These are phyloP conservation scores for Colletotrichum sp. DNA, from an alignment of 2,329 filamentous ascomycete genomes.

Conservation along the genomic window DNA sequence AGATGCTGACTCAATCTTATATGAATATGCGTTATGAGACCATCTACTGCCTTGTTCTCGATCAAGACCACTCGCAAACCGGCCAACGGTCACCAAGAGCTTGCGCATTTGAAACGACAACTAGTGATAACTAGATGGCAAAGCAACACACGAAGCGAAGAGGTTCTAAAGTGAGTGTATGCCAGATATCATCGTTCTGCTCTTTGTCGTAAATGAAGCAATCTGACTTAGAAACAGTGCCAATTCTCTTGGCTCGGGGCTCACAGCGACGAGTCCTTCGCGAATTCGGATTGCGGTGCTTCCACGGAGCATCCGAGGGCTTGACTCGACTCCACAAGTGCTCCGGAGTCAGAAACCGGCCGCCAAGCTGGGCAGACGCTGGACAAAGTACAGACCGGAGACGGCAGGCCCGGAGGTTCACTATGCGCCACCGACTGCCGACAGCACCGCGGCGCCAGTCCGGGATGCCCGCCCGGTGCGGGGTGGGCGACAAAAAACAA, in stretches of 20 bases:
- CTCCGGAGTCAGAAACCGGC: neutral
- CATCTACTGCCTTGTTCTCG: neutral
- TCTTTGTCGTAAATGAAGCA: neutral
- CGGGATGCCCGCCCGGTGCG: neutral
- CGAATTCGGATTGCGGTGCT: neutral
- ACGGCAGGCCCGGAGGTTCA: neutral
- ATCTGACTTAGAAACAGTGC: neutral
- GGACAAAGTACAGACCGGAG: neutral
- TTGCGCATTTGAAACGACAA: neutral
- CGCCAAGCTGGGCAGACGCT: neutral
- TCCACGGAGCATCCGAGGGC: neutral
- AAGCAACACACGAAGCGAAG: too few relatives aligned
- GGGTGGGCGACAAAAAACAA: neutral
- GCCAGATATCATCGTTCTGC: accelerated
- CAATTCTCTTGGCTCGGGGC: neutral
- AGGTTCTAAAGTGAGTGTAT: too few relatives aligned
- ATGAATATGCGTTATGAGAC: accelerated
- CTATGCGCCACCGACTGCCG: neutral
- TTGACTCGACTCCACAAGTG: neutral
- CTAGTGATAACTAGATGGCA: too few relatives aligned
- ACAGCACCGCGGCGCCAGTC: neutral
- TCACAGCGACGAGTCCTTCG: neutral
- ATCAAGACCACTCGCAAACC: neutral
- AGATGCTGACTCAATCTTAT: too few relatives aligned
- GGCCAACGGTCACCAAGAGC: neutral